Percentiles rank a stretch among this genome's conserved stretches.
phyloP scores from a whole-genome alignment of 2,329 filamentous ascomycete genomes.

The Aspergillus ochraceus region DNA sequence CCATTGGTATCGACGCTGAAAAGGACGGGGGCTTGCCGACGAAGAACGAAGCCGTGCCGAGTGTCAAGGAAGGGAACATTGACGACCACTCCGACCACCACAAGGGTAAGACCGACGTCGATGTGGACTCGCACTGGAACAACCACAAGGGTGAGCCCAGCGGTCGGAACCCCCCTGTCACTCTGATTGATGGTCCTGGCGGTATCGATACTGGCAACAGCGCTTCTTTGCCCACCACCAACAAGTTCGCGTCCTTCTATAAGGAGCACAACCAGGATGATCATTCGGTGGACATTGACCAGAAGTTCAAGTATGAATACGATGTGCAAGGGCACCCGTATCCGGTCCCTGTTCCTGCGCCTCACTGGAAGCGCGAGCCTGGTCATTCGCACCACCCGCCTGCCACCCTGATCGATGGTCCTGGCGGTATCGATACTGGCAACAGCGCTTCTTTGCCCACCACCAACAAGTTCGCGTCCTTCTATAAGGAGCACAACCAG shows the following conservation, averaged over 20 bases:
- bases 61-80: neutral
- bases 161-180: too few species aligned
- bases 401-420: neutral
- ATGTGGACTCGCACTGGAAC: neutral
- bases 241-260: neutral
- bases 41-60: neutral
- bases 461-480: neutral
- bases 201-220: constrained; percentile 6
- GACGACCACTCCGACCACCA: neutral
- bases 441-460: constrained; percentile 1
- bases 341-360: neutral
- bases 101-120: neutral
- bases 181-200: neutral
- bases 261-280: constrained; percentile 1
- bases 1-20: neutral
- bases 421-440: constrained; percentile 1
- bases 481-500: neutral
- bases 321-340: neutral
- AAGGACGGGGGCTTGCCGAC: neutral
- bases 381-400: neutral
- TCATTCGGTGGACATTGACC: constrained; percentile 1
- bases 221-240: neutral
- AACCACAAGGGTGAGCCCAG: too few species aligned
- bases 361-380: neutral
- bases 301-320: neutral